Percentiles rank a stretch among this genome's conserved stretches.
phyloP scores from a whole-genome alignment of 306 rosid species.

The Quercus variabilis region DNA sequence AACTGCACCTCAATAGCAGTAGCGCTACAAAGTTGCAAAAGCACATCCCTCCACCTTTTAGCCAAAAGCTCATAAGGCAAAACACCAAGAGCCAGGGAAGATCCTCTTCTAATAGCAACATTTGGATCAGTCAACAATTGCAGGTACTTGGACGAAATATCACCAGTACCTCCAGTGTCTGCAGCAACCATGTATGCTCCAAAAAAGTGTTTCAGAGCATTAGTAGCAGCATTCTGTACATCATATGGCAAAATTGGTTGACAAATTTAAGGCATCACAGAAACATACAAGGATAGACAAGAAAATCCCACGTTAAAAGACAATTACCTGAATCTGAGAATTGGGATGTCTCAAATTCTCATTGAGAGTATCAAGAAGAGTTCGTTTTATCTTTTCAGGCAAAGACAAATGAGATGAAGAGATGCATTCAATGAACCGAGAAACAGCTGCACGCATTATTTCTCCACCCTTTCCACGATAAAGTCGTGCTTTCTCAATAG shows the following conservation, averaged over 20 bases:
- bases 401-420: conserved; percentile 54
- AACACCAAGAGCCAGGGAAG: conserved; percentile 80
- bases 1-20: conserved; percentile 74
- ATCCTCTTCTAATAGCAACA: conserved; percentile 91
- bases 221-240: conserved; percentile 73
- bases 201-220: conserved; percentile 71
- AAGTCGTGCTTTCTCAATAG: conserved; percentile 87
- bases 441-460: conserved; percentile 94
- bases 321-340: conserved; percentile 86
- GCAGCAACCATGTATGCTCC: conserved; percentile 51
- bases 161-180: conserved; percentile 41
- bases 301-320: conserved; percentile 10
- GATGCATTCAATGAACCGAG: conserved; percentile 81
- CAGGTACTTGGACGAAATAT: conserved; percentile 62
- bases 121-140: conserved; percentile 76
- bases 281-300: conserved; percentile 1
- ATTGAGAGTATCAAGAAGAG: conserved; percentile 72
- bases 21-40: conserved; percentile 69
- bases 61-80: conserved; percentile 68
- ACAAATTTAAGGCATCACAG: conserved; percentile 13
- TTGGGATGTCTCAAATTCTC: conserved; percentile 98
- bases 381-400: conserved; percentile 61
- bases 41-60: conserved; percentile 74
- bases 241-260: conserved; percentile 17
- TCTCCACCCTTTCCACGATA: conserved; percentile 99